Base-by-base conservation (phyloP, 768 basidiomycete species). In the Tricholoma hemisulphureum region DNA sequence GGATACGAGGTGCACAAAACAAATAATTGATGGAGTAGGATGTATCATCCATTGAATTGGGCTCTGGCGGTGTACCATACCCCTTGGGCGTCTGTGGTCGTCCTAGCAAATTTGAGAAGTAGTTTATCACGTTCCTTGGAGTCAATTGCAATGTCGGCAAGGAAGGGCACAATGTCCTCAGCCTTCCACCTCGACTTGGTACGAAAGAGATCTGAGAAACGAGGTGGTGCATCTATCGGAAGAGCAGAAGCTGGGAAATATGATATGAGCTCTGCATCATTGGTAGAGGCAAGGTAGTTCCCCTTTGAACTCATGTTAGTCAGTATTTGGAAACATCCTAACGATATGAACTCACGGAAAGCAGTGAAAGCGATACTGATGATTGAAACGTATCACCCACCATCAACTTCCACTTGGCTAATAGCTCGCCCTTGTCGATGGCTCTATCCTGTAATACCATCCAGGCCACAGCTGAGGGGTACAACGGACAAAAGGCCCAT, bases 201-300 rank as follows among this genome's bases (percentile, higher is more conserved):
- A 35, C 92, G 77, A 78, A 99, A 99, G 14, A 98, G 82, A 61
- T 96, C 93, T 11, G 82, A 71, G 74, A 98, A 98, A 14, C 96
- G 87, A 7, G 84, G 81, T 1, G 87, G 77, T 5, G 95, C 89
- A 51, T 93, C 89, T 0, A 82, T 69, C 1, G 95, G 91, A 23
- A 98, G 84, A 1, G 75, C 71, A 0, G 89, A 84, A 3, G 83
- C 77, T 11, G 94, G 88, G 68, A 95, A 92, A 73, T 93, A 94
- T 13, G 73, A 83, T 31, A 96, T 64, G 14, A 78, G 67, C 4
- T 72, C 58, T 51, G 61, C 29, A 35, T 61, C 75, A 48, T 67
- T 71, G n/a, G 74, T 66, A 3, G 78, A 71, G 16, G 77, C 72
- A 50, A 93, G 77, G 72, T 86, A 91, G 70, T 90, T 87, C 51